Evolutionary conservation across 352 stramenopile species (phyloP).

Genomic region (Phytophthora syringae): DNA sequence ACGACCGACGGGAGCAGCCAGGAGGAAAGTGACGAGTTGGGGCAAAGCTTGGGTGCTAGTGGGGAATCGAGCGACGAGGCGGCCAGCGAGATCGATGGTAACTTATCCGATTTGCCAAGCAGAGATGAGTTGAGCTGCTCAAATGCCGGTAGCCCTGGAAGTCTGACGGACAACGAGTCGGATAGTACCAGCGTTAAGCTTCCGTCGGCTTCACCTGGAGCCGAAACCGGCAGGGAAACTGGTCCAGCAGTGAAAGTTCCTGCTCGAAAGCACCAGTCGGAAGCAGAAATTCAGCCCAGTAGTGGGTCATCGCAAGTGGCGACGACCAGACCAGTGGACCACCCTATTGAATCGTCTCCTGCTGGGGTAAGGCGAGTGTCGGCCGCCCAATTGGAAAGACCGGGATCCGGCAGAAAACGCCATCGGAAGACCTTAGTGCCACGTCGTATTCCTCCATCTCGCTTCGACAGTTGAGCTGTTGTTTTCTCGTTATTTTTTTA

Average conservation of each 20-base stretch:
- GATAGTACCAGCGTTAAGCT: conserved; percentile 22
- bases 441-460: conserved; percentile 54
- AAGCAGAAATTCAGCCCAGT: neutral
- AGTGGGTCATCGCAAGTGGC: neutral
- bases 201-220: conserved; percentile 4
- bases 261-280: conserved; percentile 7
- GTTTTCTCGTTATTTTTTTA: neutral
- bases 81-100: conserved; percentile 4
- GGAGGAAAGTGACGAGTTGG: conserved; percentile 16
- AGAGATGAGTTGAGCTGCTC: conserved; percentile 18
- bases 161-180: conserved; percentile 32
- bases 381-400: conserved; percentile 16
- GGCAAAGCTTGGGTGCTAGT: conserved; percentile 22
- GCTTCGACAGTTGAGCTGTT: conserved; percentile 18
- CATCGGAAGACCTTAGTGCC: conserved; percentile 59
- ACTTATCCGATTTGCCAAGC: conserved; percentile 16
- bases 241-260: neutral
- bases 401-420: conserved; percentile 49
- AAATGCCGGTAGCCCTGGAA: conserved; percentile 8
- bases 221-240: neutral
- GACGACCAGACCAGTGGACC: neutral
- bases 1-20: conserved; percentile 23
- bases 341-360: conserved; percentile 1
- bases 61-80: conserved; percentile 9
- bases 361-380: neutral